phyloP scores from a whole-genome alignment of 345 rosid species.

The Barbarea vulgaris region DNA sequence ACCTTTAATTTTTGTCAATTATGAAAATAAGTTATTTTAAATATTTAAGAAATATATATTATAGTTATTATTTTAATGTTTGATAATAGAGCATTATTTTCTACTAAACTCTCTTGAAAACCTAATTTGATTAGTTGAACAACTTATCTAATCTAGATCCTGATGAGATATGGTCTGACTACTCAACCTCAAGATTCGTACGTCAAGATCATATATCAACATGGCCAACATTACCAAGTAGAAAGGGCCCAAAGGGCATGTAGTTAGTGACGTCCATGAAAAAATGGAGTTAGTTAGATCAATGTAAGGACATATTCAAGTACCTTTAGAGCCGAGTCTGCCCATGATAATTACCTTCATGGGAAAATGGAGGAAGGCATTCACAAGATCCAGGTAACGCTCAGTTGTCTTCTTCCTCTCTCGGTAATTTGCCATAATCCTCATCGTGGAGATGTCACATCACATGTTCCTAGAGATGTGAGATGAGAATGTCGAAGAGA shows the following conservation, averaged over 20 bases:
- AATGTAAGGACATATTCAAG: not conserved
- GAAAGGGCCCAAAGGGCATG: not conserved
- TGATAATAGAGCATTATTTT: not conserved
- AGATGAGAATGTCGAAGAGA: no score
- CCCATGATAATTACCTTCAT: not conserved
- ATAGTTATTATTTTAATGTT: no score
- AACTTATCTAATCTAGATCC: not conserved
- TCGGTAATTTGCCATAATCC: not conserved
- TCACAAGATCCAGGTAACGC: constrained; percentile 3
- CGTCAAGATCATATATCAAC: not conserved
- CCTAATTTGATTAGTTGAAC: not conserved
- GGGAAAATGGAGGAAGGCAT: not conserved
- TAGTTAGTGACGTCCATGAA: not conserved
- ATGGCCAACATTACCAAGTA: not conserved
- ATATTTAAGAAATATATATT: no score
- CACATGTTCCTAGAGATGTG: no score
- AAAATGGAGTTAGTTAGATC: not conserved
- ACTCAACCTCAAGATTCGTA: not conserved
- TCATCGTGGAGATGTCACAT: not conserved
- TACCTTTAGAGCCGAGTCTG: not conserved
- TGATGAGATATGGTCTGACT: not conserved
- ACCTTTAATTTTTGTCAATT: no score
- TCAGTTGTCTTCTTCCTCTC: not conserved
- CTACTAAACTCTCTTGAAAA: not conserved
- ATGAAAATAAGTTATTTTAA: no score